Evolutionary conservation across 495 filamentous ascomycete genomes (phyloP), one percentile per base, ranked within the genome.

Genomic region (Aspergillus carlsbadensis): DNA sequence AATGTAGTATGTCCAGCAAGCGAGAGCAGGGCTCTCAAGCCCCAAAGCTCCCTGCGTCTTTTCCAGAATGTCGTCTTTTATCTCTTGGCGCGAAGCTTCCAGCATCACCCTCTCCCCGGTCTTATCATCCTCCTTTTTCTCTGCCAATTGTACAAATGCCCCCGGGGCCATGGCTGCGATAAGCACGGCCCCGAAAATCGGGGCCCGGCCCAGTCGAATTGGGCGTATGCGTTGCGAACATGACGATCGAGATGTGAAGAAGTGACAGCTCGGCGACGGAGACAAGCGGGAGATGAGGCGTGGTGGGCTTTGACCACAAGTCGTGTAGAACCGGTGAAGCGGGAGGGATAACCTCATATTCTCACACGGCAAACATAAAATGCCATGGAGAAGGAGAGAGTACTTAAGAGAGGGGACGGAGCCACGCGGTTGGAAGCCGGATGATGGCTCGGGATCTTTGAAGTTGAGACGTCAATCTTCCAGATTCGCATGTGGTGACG

Each of bases 31-130:
- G 57, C 83, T 78, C 39, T 78, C 67, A 18, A 84, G 42, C 41
- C 81, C 80, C 13, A 69, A 69, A 8, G 88, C 63, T 0, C 84
- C 84, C 26, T 72, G 75, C 43, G 86, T 76, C 60, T 85, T 73
- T 2, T 86, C 81, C 6, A 80, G 72, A 10, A 92, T 78, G 10
- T 75, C 73, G 62, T 87, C 89, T 53, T 77, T 78, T 26, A 95
- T 81, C 70, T 96, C 92, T 37, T 83, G 75, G 39, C 87, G 77
- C 29, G 92, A 96, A 5, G 79, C 84, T 64, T 90, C 82, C 18
- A 96, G 82, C 91, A 96, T 96, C 55, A 89, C 86, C 73, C 81
- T 79, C 72, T 97, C 92, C 31, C 80, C 78, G 4, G 91, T 95
- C 61, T 85, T 83, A 24, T 84, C 84, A 50, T 81, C 77, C 36